These are phyloP conservation scores for Pseudocercospora crystallina DNA, from an alignment of 2,329 filamentous ascomycete genomes.

Conservation along the genomic window DNA sequence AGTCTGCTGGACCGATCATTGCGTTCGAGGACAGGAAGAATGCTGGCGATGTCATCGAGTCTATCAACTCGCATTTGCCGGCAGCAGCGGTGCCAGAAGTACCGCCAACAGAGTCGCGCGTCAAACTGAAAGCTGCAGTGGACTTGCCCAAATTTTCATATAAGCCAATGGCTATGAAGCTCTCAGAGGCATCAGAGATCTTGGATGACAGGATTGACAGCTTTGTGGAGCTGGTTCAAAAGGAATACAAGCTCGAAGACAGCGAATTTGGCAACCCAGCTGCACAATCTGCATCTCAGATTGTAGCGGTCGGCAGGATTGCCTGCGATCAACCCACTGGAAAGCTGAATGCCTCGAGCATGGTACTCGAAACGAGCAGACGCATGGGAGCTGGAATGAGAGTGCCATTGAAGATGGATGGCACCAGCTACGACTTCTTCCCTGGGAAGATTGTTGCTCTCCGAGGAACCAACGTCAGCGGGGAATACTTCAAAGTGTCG, in stretches of 20 bases:
- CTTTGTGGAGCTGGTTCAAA: conserved; percentile 72
- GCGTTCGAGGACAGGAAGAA: conserved; percentile 73
- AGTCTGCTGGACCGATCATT: conserved; percentile 36
- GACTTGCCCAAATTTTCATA: conserved; percentile 90
- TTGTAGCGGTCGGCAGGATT: conserved; percentile 88
- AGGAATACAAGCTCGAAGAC: conserved; percentile 73
- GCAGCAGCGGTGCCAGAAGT: conserved; percentile 48
- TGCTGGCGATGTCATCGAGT: conserved; percentile 77
- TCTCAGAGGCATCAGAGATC: conserved; percentile 87
- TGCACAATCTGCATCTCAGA: conserved; percentile 77
- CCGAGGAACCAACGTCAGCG: conserved; percentile 81
- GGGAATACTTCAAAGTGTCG: conserved; percentile 75
- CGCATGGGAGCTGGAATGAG: conserved; percentile 78
- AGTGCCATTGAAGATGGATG: conserved; percentile 74
- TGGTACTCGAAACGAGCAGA: conserved; percentile 85
- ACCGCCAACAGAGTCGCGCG: conserved; percentile 71
- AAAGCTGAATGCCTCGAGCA: conserved; percentile 77
- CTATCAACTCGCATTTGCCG: conserved; percentile 72
- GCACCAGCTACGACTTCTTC: conserved; percentile 78
- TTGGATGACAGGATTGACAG: conserved; percentile 94
- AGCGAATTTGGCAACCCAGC: conserved; percentile 84
- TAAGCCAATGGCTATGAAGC: conserved; percentile 91
- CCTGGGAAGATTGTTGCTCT: conserved; percentile 92
- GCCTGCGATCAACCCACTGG: conserved; percentile 85
- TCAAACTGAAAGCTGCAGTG: conserved; percentile 81